These are phyloP conservation scores for Candida ortonii DNA, from an alignment of 805 yeast genomes.

Conservation along the genomic window DNA sequence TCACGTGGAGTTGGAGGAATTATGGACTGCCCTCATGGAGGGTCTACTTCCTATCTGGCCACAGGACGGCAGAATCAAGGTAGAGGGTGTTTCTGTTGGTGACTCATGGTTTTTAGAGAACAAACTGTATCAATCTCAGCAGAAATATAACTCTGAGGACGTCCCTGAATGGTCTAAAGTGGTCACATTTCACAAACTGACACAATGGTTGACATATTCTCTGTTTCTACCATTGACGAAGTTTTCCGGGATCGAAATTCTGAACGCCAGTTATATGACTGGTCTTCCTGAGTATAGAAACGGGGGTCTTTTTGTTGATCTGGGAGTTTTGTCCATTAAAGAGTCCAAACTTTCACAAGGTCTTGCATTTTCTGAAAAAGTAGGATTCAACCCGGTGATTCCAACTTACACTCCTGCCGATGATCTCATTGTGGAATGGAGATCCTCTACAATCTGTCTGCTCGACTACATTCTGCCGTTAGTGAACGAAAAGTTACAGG, in stretches of 20 bases:
- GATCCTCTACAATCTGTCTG: constrained; percentile 57
- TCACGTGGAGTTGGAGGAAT: constrained; percentile 41
- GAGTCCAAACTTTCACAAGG: constrained; percentile 39
- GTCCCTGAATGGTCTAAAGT: constrained; percentile 39
- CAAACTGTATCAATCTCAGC: constrained; percentile 22
- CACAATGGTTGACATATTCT: constrained; percentile 68
- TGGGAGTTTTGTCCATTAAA: constrained; percentile 49
- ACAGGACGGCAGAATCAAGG: constrained; percentile 46
- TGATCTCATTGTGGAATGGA: constrained; percentile 66
- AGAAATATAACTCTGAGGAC: constrained; percentile 18
- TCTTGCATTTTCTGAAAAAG: constrained; percentile 31
- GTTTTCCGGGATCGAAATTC: constrained; percentile 41
- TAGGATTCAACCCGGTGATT: constrained; percentile 31
- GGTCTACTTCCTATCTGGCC: constrained; percentile 64
- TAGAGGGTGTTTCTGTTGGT: constrained; percentile 53
- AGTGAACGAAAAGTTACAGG: constrained; percentile 45
- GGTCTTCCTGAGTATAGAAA: constrained; percentile 63
- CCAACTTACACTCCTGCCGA: constrained; percentile 54
- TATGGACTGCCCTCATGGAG: constrained; percentile 57
- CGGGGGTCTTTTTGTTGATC: constrained; percentile 62
- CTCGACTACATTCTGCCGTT: constrained; percentile 51
- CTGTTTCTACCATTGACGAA: constrained; percentile 49
- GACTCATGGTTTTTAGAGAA: constrained; percentile 57
- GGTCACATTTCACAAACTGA: constrained; percentile 62
- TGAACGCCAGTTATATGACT: constrained; percentile 43